Base-by-base conservation (phyloP, 2,329 filamentous ascomycete species). In the Penicillium verrucosum region DNA sequence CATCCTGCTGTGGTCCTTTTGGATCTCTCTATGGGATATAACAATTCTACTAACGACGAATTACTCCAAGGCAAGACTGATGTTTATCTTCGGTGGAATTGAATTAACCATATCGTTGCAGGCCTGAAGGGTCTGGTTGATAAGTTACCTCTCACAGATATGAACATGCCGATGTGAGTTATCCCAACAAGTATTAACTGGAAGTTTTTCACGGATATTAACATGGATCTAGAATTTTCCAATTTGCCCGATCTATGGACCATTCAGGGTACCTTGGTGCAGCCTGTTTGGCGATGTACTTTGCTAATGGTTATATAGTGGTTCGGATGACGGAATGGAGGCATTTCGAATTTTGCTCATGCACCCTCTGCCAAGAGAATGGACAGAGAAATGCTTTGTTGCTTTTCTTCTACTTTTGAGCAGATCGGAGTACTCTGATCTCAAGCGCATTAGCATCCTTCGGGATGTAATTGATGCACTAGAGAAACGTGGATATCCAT, bases 1-100 rank as follows among this genome's bases (percentile, higher is more conserved):
- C 86, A 85, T 58, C 80, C 89, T 25, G 75, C 88, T 0, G 83
- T 92, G 2, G 73, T 85, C 5, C 75, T 93, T 7, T 77, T 94
- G 58, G 85, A 83, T 56, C 78, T 95, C 2, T 87, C 91, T 61
- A 65, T 90, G n/a, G 67, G 63, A n/a, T 69, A 74, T 30, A 51
- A 64, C 14, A 63, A 63, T 0, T 59, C 77, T 3, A 70, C 81
- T 55, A 52, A 61, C 6, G 65, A 73, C 9, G 68, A 73, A 18
- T 80, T 80, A 57, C 73, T 74, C 47, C 61, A 71, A 55, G 69
- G 80, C 78, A 52, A 63, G 68, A 67, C 18, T 10, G 8, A 11
- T 18, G 2, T 12, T 23, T 36, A 21, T 6, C 2, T 40, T 25
- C 10, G 62, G 29, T 43, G 7, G n/a, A 14, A 38, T 25, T 1